Conservation (phyloP, 2,329 filamentous ascomycete genomes). For the Aureobasidium uvarum region DNA sequence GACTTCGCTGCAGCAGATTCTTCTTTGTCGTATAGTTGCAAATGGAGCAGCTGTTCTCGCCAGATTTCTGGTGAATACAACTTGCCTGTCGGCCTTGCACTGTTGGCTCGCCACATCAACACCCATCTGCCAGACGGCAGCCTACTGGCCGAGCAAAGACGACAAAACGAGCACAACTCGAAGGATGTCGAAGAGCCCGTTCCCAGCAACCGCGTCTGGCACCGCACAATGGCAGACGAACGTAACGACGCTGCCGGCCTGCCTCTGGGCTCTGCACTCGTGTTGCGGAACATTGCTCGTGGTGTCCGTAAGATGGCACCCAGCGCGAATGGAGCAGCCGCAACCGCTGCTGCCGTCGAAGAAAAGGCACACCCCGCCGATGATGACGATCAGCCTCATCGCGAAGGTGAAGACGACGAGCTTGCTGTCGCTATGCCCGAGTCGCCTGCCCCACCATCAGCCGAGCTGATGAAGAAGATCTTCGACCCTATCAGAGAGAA, state of each 20-base stretch:
- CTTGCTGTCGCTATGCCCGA: conserved; percentile 50
- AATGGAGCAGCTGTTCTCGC: conserved; percentile 65
- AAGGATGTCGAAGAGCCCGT: conserved; percentile 24
- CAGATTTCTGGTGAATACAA: conserved; percentile 42
- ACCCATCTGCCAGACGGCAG: conserved; percentile 60
- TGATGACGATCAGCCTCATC: conserved; percentile 47
- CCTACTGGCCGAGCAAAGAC: conserved; percentile 34
- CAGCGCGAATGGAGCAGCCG: conserved; percentile 28
- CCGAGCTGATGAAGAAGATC: conserved; percentile 59
- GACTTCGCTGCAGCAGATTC: conserved; percentile 37
- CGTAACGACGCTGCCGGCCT: conserved; percentile 66
- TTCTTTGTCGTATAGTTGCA: conserved; percentile 56
- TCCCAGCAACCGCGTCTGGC: conserved; percentile 36
- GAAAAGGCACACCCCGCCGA: not conserved
- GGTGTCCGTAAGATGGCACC: conserved; percentile 41
- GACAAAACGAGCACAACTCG: conserved; percentile 34
- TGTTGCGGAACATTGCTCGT: conserved; percentile 72
- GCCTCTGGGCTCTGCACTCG: conserved; percentile 72
- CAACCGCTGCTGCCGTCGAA: conserved; percentile 7
- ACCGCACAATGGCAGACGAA: conserved; percentile 52
- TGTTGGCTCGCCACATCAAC: conserved; percentile 58
- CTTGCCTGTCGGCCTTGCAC: conserved; percentile 35
- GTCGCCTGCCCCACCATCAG: conserved; percentile 46
- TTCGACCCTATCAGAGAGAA: conserved; percentile 65
- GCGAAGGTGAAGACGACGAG: conserved; percentile 56